Evolutionary conservation across 495 filamentous ascomycete species (phyloP).

Genomic region (Podospora tetraspora): DNA sequence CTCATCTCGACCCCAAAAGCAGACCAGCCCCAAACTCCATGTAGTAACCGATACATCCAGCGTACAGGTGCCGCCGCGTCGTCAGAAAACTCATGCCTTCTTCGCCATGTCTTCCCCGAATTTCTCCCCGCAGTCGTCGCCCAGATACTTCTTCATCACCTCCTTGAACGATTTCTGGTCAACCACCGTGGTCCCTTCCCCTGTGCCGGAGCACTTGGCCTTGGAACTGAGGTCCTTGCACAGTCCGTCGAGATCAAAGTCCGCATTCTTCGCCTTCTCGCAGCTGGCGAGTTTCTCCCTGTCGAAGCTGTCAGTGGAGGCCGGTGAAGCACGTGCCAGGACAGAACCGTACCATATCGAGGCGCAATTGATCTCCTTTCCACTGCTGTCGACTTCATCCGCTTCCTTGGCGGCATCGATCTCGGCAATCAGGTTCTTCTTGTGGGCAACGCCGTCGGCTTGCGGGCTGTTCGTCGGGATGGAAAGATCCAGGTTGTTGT

Average conservation of each 20-base stretch:
- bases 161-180: slow-evolving; percentile 81
- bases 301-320: slow-evolving; percentile 17
- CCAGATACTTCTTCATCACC: slow-evolving; percentile 59
- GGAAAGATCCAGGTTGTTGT: slow-evolving; percentile 70
- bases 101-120: slow-evolving; percentile 4
- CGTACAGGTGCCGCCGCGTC: neutral
- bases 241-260: slow-evolving; percentile 86
- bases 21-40: neutral
- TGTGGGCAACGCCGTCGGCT: slow-evolving; percentile 40
- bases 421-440: slow-evolving; percentile 66
- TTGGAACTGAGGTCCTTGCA: slow-evolving; percentile 94
- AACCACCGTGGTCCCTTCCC: slow-evolving; percentile 62
- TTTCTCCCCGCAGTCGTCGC: slow-evolving; percentile 12
- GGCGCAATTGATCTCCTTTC: slow-evolving; percentile 68
- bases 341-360: slow-evolving; percentile 75
- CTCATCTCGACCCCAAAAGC: neutral
- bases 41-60: neutral
- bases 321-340: neutral
- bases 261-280: slow-evolving; percentile 77
- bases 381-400: slow-evolving; percentile 58
- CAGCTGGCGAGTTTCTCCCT: slow-evolving; percentile 92
- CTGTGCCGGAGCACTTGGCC: slow-evolving; percentile 88
- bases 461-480: slow-evolving; percentile 64
- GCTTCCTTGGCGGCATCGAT: slow-evolving; percentile 68
- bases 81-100: neutral